Conservation (phyloP, 805 yeast species). For the Ogataea naganishii region DNA sequence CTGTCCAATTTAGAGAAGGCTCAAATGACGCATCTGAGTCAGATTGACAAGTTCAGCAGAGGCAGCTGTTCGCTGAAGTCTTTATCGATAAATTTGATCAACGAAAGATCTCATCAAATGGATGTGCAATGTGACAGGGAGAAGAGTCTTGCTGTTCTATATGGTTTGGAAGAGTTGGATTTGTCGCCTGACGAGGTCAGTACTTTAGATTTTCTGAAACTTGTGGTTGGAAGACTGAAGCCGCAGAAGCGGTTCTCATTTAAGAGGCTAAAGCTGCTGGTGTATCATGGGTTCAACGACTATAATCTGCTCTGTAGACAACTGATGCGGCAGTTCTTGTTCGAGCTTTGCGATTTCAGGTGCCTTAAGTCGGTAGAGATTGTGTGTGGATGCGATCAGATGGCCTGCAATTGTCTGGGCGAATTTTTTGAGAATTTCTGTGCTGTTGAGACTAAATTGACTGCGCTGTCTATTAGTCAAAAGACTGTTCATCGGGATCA, state of each 20-base stretch:
- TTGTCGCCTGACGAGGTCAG: conserved; percentile 28
- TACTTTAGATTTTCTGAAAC: conserved; percentile 26
- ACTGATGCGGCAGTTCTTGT: conserved; percentile 21
- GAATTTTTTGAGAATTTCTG: conserved; percentile 27
- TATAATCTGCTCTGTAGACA: conserved; percentile 26
- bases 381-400: conserved; percentile 43
- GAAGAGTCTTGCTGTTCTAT: neutral
- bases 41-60: conserved; percentile 12
- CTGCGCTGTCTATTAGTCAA: conserved; percentile 28
- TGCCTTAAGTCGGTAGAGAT: conserved; percentile 37
- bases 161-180: conserved; percentile 14
- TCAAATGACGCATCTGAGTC: conserved; percentile 11
- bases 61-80: conserved; percentile 1
- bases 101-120: neutral
- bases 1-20: conserved; percentile 6
- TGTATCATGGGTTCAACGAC: conserved; percentile 37
- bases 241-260: conserved; percentile 14
- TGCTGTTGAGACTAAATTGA: conserved; percentile 24
- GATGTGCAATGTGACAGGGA: no score
- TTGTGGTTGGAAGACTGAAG: conserved; percentile 12
- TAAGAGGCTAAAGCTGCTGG: conserved; percentile 28
- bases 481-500: conserved; percentile 27
- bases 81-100: neutral
- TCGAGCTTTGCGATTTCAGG: conserved; percentile 20
- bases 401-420: conserved; percentile 35